Evolutionary conservation across 106 monocot species (phyloP).

Genomic region (Allium sativum): DNA sequence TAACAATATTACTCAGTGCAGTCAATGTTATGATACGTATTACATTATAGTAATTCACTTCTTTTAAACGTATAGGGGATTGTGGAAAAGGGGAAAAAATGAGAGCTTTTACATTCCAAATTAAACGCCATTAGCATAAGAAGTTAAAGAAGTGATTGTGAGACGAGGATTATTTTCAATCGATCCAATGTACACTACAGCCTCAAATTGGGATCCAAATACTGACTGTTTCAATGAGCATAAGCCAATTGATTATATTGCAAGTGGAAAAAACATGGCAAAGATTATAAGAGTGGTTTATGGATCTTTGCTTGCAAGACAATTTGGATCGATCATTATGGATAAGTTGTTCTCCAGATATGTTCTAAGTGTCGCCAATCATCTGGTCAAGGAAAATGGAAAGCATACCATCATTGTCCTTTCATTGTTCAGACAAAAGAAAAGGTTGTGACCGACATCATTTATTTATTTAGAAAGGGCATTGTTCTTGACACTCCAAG

Average conservation of each 20-base stretch:
- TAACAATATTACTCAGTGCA: too few species aligned
- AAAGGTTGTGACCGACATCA: too few species aligned
- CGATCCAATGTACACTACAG: not conserved
- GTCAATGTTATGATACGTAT: too few species aligned
- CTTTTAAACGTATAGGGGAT: too few species aligned
- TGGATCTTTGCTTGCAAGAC: constrained; percentile 16
- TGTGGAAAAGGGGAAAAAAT: constrained; percentile 14
- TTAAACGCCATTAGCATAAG: constrained; percentile 25
- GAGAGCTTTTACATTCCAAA: constrained; percentile 29
- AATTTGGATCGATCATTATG: constrained; percentile 29
- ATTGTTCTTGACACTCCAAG: too few species aligned
- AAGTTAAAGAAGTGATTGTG: constrained; percentile 13
- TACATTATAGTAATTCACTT: too few species aligned
- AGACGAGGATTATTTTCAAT: constrained; percentile 13
- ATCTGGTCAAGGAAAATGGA: constrained; percentile 7
- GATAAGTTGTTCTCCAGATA: constrained; percentile 22
- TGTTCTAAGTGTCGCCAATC: constrained; percentile 10
- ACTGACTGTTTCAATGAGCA: constrained; percentile 16
- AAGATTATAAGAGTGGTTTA: constrained; percentile 26
- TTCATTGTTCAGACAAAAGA: too few species aligned
- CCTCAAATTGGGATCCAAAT: constrained; percentile 26
- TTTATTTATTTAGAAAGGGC: too few species aligned
- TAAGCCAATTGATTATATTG: not conserved
- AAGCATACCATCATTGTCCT: constrained; percentile 10
- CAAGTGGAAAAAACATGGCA: constrained; percentile 19